Percentiles rank a stretch among this genome's conserved stretches.
Evolutionary conservation across 345 rosid species (phyloP).

Genomic region (Eucalyptus regnans): DNA sequence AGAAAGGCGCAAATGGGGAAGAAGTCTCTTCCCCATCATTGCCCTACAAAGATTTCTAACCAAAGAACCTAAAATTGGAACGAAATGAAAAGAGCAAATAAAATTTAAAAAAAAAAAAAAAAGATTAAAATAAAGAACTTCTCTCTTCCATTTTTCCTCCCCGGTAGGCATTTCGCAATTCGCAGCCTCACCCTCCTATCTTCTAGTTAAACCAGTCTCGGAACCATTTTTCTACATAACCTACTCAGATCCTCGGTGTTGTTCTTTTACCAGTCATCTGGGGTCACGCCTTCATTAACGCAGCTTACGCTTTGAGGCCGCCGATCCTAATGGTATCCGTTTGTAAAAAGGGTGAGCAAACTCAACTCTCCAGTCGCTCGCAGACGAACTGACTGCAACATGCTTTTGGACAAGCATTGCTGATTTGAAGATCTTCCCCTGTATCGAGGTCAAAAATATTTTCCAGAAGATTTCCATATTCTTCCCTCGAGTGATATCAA

Average conservation of each 20-base stretch:
- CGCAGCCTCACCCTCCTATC: background rate
- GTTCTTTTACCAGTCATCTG: background rate
- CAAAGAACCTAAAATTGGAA: background rate
- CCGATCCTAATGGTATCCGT: background rate
- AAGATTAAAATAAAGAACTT: background rate
- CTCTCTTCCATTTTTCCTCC: background rate
- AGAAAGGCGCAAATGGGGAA: background rate
- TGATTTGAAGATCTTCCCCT: background rate
- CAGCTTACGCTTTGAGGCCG: background rate
- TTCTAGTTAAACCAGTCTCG: background rate
- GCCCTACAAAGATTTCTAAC: background rate
- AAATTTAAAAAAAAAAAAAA: background rate
- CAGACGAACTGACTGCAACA: background rate
- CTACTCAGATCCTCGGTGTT: background rate
- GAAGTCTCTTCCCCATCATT: background rate
- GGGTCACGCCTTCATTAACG: background rate
- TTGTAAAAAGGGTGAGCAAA: background rate
- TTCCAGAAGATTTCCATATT: constrained; percentile 99
- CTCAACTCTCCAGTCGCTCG: background rate
- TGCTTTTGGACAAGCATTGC: background rate
- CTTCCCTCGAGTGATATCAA: constrained; percentile 95
- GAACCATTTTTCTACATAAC: background rate
- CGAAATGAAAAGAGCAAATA: background rate
- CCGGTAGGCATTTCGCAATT: background rate
- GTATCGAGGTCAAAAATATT: constrained; percentile 40